Evolutionary conservation across 163 green algal genomes (phyloP), one percentile per base, ranked within the genome.

Genomic region (Prototheca stagnorum): DNA sequence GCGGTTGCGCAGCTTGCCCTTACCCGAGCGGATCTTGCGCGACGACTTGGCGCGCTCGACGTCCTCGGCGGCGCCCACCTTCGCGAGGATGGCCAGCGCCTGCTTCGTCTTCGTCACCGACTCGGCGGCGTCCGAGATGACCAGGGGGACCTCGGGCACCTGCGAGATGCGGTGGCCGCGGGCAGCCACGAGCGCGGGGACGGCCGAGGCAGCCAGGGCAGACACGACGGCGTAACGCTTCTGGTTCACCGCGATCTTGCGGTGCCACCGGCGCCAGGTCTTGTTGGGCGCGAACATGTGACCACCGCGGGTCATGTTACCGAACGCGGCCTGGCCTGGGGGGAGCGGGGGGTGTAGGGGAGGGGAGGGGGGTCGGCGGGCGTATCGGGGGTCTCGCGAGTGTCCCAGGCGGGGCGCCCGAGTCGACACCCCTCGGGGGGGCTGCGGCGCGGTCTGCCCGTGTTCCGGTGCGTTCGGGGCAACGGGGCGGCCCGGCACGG

Each of bases 301-400:
- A 35, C 91, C 91, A 49, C 91, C 91, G 40, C 91, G 83, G 77
- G 84, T 94, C 91, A 98, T 98, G 82, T 99, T 99, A 47, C 91
- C 91, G 61, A 97, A 99, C 39, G 91, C 91, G 70, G 78, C 91
- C 78, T 99, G 91, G 36, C 91, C 91, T 53, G 55, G 11, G n/a
- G n/a, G n/a, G n/a, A n/a, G n/a, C n/a, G n/a, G n/a, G n/a, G 45
- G 52, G 24, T 20, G 6, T 23, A 41, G 31, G 39, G 14, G 16
- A n/a, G 1, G 11, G 20, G 48, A n/a, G n/a, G n/a, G n/a, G n/a
- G n/a, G n/a, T n/a, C n/a, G n/a, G n/a, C n/a, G n/a, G n/a, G n/a
- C n/a, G 39, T 23, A 26, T 2, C 8, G 27, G 20, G 15, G 5
- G n/a, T 15, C 20, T 16, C 20, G 17, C 17, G 8, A 12, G 21